Evolutionary conservation across 805 yeast species (phyloP), one percentile per base, ranked within the genome.

Genomic region (Candida loeiensis): DNA sequence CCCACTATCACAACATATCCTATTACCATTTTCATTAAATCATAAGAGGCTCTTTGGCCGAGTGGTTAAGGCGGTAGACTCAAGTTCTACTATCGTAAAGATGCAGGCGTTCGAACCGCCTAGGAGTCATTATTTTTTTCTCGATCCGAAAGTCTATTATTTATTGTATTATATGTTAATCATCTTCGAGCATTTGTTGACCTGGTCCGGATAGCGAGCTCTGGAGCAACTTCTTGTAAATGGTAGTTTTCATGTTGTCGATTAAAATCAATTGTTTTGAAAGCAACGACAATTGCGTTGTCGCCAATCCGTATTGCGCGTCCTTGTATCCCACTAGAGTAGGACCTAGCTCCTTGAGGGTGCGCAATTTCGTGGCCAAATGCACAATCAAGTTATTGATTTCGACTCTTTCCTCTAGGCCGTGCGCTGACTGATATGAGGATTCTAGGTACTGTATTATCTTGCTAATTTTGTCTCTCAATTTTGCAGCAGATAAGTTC

Each of bases 271-370:
- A 39, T 41, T 68, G 64, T 14, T 60, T 50, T 1, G 66, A 57
- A 6, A 68, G 36, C 17, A 66, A 45, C 13, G 63, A 48, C 27
- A 68, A 43, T 15, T 62, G 63, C 2, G 61, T 46, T 1, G 63
- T 34, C 21, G 54, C 47, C 17, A 62, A 45, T 36, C 55, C 34
- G 19, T 38, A 34, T 7, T 37, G 25, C 5, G 36, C 45, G 27
- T 45, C 21, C 6, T 43, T 41, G 3, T 46, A 49, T 6, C 29
- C n/a, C 2, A 30, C 21, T 12, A 15, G 27, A 19, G 40, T 43
- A 4, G 14, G 14, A 15, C 45, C 50, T 15, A 47, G 46, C 34
- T 34, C 53, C 22, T 53, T 47, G 14, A 39, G 24, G 8, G 22
- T 16, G 19, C 35, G 33, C 11, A 54, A 40, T 28, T 51, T 55